Evolutionary conservation across 75 land plant genomes (phyloP), one percentile per base, ranked within the genome.

Genomic region (Pseudotsuga menziesii): DNA sequence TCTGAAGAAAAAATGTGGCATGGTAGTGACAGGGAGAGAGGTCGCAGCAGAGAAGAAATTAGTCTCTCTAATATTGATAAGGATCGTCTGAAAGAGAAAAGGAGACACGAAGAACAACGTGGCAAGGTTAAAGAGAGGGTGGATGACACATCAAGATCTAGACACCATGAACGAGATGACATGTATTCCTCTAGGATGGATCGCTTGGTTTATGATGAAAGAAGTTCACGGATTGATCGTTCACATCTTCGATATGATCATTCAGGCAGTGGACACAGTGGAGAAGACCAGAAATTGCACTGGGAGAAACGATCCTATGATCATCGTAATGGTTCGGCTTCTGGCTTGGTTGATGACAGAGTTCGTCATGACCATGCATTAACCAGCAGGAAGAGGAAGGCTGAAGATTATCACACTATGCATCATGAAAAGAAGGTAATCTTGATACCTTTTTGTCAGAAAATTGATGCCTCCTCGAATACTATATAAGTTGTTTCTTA

Each of bases 201-300:
- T 57, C 89, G 80, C 59, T 39, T 73, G 13, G 78, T 25, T 54
- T 59, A 72, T 74, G 82, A 82, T 29, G 88, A 82, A 11, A 81
- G 75, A 61, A 83, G 69, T 75, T 66, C 73, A 44, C 87, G 87
- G 76, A 80, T 77, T 60, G 91, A 87, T 74, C 84, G 85, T 36
- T 78, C 77, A 35, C 77, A 78, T 36, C 4, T 74, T 62, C 88
- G 79, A 41, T 76, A 78, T 74, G 85, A 83, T 63, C 87, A 67
- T 78, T 27, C 57, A 62, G 62, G 55, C 17, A 62, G 58, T 83
- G 82, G 76, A 36, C 72, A 67, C 22, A 67, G 48, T 69, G 72
- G 77, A 58, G 86, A 86, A 72, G 75, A 74, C 69, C 82, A 77
- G 19, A 79, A 76, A 75, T 26, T 71, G 23, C 70, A 81, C 41